Evolutionary conservation across 345 rosid genomes (phyloP).

Genomic region (Eucalyptus shirleyi): DNA sequence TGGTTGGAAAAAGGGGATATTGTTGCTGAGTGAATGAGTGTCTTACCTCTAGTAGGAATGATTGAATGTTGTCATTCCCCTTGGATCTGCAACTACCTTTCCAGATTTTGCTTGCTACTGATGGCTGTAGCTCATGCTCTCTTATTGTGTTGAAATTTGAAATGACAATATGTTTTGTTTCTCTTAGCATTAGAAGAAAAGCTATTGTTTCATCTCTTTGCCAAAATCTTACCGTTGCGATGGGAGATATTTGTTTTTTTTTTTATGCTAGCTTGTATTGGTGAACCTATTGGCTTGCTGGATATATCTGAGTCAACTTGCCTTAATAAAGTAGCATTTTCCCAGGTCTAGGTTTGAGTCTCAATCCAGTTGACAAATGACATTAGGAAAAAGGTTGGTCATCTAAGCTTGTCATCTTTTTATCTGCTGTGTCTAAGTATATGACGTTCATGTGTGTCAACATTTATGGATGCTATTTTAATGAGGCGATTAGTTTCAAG

Average conservation of each 20-base stretch:
- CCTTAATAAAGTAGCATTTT: background rate
- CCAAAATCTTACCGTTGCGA: background rate
- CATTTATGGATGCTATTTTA: background rate
- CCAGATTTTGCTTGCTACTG: background rate
- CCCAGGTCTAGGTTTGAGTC: background rate
- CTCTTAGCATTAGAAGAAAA: background rate
- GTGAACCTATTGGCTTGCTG: background rate
- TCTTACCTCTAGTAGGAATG: background rate
- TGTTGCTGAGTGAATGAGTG: background rate
- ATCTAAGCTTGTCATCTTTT: too few relatives aligned
- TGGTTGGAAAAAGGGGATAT: background rate
- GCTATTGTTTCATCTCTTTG: background rate
- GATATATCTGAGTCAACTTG: background rate
- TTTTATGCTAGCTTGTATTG: background rate
- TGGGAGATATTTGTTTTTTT: background rate
- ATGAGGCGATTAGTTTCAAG: background rate
- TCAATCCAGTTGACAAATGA: background rate
- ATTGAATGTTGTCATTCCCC: background rate
- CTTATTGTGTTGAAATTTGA: background rate
- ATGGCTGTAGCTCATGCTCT: background rate
- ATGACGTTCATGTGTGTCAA: background rate
- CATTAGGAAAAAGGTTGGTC: background rate
- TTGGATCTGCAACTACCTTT: background rate
- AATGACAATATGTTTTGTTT: background rate
- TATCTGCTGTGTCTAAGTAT: too few relatives aligned